Evolutionary conservation across 768 basidiomycete species (phyloP).

Genomic region (Zangia roseola): DNA sequence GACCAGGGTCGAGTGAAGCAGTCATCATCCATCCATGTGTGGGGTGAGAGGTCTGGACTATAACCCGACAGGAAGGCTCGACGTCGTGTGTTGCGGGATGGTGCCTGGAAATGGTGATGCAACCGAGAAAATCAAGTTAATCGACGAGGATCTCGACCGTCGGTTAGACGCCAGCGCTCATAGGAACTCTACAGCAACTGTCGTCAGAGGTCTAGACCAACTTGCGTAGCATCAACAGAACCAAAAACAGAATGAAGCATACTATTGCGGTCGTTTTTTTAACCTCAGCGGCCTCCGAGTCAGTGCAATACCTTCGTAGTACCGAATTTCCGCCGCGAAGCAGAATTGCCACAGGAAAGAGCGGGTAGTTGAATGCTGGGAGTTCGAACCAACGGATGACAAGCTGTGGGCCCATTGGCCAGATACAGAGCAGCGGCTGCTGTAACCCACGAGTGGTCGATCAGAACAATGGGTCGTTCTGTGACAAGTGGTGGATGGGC

Average conservation of each 20-base stretch:
- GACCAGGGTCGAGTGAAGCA: too few relatives aligned
- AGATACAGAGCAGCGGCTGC: not conserved
- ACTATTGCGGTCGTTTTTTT: not conserved
- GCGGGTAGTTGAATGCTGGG: too few relatives aligned
- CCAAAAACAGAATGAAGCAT: not conserved
- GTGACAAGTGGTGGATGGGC: too few relatives aligned
- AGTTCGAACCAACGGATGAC: not conserved
- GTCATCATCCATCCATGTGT: not conserved
- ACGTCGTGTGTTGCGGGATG: not conserved
- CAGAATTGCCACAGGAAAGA: too few relatives aligned
- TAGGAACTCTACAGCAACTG: constrained; percentile 1
- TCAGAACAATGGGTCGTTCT: too few relatives aligned
- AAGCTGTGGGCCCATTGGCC: not conserved
- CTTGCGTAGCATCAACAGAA: not conserved
- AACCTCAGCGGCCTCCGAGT: too few relatives aligned
- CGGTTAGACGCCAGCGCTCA: not conserved
- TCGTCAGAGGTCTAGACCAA: constrained; percentile 11
- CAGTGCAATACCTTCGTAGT: too few relatives aligned
- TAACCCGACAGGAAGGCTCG: constrained; percentile 4
- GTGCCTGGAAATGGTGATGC: not conserved
- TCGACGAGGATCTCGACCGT: constrained; percentile 7
- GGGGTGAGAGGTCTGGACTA: constrained; percentile 9
- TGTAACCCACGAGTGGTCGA: too few relatives aligned
- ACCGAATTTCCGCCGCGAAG: too few relatives aligned
- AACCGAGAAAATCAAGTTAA: not conserved